Base-by-base conservation (phyloP, 805 yeast species). In the Cyberlindnera euphorbiiphila region DNA sequence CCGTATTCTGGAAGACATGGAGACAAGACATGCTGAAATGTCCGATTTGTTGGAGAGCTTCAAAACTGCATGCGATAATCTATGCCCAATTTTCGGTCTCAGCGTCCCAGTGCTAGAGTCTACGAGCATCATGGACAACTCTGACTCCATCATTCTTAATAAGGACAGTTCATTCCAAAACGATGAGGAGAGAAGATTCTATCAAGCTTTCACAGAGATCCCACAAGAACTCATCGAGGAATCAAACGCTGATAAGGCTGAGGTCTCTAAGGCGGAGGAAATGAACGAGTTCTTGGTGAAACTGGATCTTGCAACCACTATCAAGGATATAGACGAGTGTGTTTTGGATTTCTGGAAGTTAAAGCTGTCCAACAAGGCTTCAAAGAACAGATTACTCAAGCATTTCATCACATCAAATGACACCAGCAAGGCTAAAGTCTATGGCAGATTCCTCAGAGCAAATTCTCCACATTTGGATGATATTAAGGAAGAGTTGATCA, bases 351-450 rank as follows among this genome's bases (percentile, higher is more conserved):
- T 73, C 56, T 73, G 82, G 74, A 36, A 43, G 4, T 46, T 59
- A n/a, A 60, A 59, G 8, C 59, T 86, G 17, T 74, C 81, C 53
- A 85, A 84, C 51, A 85, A 81, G 56, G 88, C 93, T 0, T 77
- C 94, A 0, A 72, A 69, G 32, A 73, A 76, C 45, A 66, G 86
- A 46, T 53, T 88, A 7, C 51, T 75, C 33, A 72, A 70, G 36
- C 76, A 76, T 51, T 72, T 85, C 38, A 60, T 68, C 6, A 75
- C 73, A 16, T 62, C 70, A 32, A 57, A 65, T 30, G 72, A 74
- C 41, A 54, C 72, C 47, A 62, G 68, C 24, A 68, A 65, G 43
- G 59, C 72, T 20, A 69, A 63, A 40, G 65, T 71, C 31, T 81
- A 74, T 56, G 75, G 84, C 0, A 68, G 94, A 37, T 83, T 88